A percentile compares a stretch with the other conserved stretches of the same genome.
phyloP scores from a whole-genome alignment of 2,329 filamentous ascomycete species.

The Diaporthe sp. region DNA sequence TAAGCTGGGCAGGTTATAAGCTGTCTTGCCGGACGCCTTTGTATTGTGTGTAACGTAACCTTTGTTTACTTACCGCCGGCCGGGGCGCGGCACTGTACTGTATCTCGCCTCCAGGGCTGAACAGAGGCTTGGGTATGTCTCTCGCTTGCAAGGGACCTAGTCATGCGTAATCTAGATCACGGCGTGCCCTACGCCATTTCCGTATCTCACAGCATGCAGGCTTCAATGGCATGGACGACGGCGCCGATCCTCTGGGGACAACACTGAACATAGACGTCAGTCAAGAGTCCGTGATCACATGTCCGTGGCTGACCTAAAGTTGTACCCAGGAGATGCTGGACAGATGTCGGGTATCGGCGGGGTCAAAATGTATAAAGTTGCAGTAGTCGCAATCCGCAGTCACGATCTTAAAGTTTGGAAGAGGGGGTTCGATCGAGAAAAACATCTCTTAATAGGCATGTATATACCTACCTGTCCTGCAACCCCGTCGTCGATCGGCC shows the following conservation, averaged over 20 bases:
- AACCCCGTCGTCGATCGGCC: neutral
- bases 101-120: neutral
- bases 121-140: neutral
- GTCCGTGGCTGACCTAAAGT: neutral
- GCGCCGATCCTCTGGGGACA: neutral
- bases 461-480: neutral
- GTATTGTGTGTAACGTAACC: neutral
- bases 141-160: neutral
- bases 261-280: neutral
- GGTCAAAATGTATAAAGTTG: neutral
- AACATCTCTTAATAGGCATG: neutral
- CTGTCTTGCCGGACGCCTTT: neutral
- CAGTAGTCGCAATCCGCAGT: neutral
- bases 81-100: neutral
- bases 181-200: neutral
- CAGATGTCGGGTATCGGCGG: conserved; percentile 9
- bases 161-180: neutral
- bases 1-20: neutral
- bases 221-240: no score
- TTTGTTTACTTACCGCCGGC: neutral
- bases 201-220: neutral
- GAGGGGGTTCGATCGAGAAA: neutral
- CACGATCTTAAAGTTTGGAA: neutral
- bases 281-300: neutral
- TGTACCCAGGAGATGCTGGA: neutral